phyloP scores from a whole-genome alignment of 164 flowering plant species.

The Vitis vinifera region DNA sequence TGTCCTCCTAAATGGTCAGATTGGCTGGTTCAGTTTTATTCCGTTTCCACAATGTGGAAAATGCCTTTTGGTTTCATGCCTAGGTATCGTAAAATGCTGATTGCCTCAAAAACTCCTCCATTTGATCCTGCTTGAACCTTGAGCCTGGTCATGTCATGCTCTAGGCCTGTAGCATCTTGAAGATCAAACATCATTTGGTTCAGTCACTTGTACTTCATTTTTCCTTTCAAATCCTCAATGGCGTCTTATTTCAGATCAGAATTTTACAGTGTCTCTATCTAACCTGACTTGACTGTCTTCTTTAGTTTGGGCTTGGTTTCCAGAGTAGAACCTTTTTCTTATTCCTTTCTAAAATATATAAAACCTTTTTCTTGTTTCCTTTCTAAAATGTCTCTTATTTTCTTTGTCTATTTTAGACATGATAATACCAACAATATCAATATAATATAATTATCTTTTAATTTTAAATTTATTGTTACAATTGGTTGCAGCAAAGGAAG shows the following conservation, averaged over 20 bases:
- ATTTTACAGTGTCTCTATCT: not conserved
- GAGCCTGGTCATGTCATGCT: not conserved
- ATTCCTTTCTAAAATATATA: no score
- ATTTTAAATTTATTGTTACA: not conserved
- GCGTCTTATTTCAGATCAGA: no score
- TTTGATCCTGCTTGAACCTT: not conserved
- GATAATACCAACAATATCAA: no score
- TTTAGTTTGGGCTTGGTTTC: not conserved
- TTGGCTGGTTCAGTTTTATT: not conserved
- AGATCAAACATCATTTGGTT: not conserved
- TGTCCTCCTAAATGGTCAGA: not conserved
- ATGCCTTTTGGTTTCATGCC: not conserved
- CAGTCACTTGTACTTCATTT: not conserved
- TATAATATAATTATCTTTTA: no score
- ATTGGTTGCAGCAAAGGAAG: constrained; percentile 74
- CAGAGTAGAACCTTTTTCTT: not conserved
- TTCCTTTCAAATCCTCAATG: not conserved
- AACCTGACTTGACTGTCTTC: not conserved
- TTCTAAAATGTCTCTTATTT: no score
- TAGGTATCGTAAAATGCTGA: not conserved
- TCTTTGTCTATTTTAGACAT: no score
- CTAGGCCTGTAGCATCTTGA: not conserved
- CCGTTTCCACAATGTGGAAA: not conserved
- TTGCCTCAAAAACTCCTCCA: not conserved
- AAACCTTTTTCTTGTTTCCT: not conserved